These are phyloP conservation scores for Chrysosphaeria jannelii DNA, from an alignment of 2,329 filamentous ascomycete genomes.

Conservation along the genomic window DNA sequence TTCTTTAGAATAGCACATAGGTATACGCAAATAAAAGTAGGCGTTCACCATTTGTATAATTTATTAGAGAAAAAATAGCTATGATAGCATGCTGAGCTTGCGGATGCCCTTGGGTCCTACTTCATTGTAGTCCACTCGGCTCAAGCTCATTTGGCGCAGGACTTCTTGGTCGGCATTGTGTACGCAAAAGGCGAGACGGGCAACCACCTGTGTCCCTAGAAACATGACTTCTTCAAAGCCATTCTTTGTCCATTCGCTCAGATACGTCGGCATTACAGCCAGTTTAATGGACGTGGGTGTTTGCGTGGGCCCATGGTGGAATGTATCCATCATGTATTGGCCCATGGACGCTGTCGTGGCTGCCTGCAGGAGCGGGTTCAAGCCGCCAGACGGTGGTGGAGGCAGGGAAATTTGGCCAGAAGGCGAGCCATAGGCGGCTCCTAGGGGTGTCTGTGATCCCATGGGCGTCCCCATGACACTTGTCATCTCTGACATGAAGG, in stretches of 20 bases:
- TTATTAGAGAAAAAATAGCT: slow-evolving; percentile 1
- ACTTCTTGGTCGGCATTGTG: slow-evolving; percentile 26
- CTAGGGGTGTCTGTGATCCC: slow-evolving; percentile 67
- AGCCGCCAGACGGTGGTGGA: slow-evolving; percentile 14
- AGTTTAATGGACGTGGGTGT: slow-evolving; percentile 66
- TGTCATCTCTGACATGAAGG: slow-evolving; percentile 89
- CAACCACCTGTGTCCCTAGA: slow-evolving; percentile 63
- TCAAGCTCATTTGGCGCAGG: slow-evolving; percentile 24
- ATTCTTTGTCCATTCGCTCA: slow-evolving; percentile 69
- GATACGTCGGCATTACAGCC: slow-evolving; percentile 51
- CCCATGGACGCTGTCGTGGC: slow-evolving; percentile 38
- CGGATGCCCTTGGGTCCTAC: slow-evolving; percentile 22
- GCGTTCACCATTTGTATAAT: no score
- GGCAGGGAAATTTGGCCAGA: slow-evolving; percentile 21
- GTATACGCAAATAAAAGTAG: no score
- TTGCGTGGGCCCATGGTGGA: slow-evolving; percentile 30
- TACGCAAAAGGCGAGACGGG: slow-evolving; percentile 26
- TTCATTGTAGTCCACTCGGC: slow-evolving; percentile 27
- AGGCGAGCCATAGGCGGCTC: slow-evolving; percentile 20
- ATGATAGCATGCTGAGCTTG: slow-evolving; percentile 21
- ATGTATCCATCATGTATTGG: slow-evolving; percentile 8
- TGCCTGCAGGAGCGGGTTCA: slow-evolving; percentile 76
- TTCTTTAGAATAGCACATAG: no score
- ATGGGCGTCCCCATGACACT: slow-evolving; percentile 86
- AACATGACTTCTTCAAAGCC: slow-evolving; percentile 59